These are phyloP conservation scores for Bruguiera hainesii DNA, from an alignment of 441 rosid genomes.

Conservation along the genomic window DNA sequence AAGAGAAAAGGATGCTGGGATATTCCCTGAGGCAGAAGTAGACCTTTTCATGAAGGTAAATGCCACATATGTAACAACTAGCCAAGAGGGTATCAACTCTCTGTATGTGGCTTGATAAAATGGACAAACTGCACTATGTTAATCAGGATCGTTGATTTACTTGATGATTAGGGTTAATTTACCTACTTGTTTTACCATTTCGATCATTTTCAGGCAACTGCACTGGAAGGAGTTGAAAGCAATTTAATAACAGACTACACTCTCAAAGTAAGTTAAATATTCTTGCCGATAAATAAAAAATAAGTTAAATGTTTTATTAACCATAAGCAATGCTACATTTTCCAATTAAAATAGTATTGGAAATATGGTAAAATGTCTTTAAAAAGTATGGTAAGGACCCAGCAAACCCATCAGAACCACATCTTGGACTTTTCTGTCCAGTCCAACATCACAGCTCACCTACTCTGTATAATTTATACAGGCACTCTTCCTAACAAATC, in stretches of 20 bases:
- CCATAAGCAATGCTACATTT: no score
- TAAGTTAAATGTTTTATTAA: no score
- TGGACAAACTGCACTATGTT: no score
- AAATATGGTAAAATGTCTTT: no score
- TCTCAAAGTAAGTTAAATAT: conserved; percentile 17
- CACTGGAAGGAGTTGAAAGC: conserved; percentile 17
- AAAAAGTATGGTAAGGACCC: no score
- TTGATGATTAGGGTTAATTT: no score
- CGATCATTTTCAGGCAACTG: conserved; percentile 21
- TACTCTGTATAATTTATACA: background rate
- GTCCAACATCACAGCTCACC: background rate
- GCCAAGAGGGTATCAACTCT: background rate
- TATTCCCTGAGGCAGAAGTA: conserved; percentile 24
- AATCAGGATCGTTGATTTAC: no score
- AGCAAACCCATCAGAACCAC: no score
- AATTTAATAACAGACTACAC: conserved; percentile 26
- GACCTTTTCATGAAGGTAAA: conserved; percentile 31
- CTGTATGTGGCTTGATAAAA: no score
- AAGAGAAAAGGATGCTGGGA: conserved; percentile 22
- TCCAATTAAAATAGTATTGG: no score
- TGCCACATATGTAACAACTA: background rate
- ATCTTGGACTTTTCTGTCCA: no score
- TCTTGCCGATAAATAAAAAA: background rate
- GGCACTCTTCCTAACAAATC: no score
- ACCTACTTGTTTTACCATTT: background rate